Base-by-base conservation (phyloP, 148 eudicot species). In the Silene latifolia region DNA sequence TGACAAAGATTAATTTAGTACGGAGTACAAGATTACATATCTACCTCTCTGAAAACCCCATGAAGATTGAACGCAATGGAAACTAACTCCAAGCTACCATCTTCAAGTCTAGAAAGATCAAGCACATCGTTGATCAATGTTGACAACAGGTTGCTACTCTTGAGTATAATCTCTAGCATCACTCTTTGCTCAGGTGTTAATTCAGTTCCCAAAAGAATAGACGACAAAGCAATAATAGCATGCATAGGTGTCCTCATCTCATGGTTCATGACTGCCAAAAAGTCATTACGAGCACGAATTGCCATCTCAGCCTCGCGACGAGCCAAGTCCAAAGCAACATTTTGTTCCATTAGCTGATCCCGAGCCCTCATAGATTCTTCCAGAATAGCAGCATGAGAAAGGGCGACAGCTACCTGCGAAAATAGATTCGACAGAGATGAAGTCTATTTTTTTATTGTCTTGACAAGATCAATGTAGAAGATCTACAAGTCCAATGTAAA, bases 221-320 rank as follows among this genome's bases (percentile, higher is more conserved):
- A 89, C 62, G 91, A 91, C 60, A 89, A 78, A 2, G 93, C 88
- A 53, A 86, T 88, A 42, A 90, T 79, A 32, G 98, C 94, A 83
- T 94, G 96, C 97, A 94, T 91, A 56, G 98, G 98, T 42, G 88
- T 94, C 77, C 97, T 91, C 98, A 91, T 94, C 80, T 90, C 96
- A 78, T 87, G 88, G 78, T 89, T 94, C 98, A 94, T 91, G 15
- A 91, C 98, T 65, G 87, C 89, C 47, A 89, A 82, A 75, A 91
- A 94, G 80, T 91, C 93, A 68, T 91, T 91, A 39, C 92, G 88
- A 75, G 97, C 97, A 76, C 87, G 87, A 64, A 91, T 84, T 46
- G 97, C 97, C 83, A 73, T 79, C 84, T 91, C 97, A 12, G 97
- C 97, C 77, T 89, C 97, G 51, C 81, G 82, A 25, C 87, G 86